Evolutionary conservation across 345 rosid genomes (phyloP).

Genomic region (Sisymbrium altissimum): DNA sequence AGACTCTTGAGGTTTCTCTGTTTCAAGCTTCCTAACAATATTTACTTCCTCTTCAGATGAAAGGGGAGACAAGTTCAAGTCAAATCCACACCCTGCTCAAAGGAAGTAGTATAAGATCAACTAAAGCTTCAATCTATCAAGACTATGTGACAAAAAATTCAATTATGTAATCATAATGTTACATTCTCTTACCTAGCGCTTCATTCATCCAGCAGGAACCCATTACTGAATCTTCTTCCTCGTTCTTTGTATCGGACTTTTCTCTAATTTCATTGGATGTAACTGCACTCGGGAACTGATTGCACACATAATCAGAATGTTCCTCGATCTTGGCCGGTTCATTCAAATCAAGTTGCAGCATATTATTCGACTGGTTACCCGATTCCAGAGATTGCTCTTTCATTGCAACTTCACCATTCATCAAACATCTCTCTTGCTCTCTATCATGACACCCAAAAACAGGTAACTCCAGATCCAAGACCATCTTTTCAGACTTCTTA

Average conservation of each 20-base stretch:
- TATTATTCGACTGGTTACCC: slow-evolving; percentile 10
- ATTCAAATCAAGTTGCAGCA: slow-evolving; percentile 47
- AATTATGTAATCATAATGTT: not conserved
- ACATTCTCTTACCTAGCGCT: slow-evolving; percentile 13
- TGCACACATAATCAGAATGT: slow-evolving; percentile 18
- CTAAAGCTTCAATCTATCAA: not conserved
- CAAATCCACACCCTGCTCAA: slow-evolving; percentile 19
- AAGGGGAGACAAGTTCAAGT: slow-evolving; percentile 28
- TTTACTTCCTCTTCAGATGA: slow-evolving; percentile 12
- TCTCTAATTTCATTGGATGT: not conserved
- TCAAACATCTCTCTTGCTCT: slow-evolving; percentile 31
- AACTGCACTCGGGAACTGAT: slow-evolving; percentile 28
- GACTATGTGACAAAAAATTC: not conserved
- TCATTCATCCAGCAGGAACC: slow-evolving; percentile 12
- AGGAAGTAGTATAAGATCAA: not conserved
- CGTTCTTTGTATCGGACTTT: slow-evolving; percentile 9
- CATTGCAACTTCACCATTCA: slow-evolving; percentile 21
- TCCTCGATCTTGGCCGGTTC: slow-evolving; percentile 44
- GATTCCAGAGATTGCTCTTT: slow-evolving; percentile 19
- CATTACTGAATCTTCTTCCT: not conserved
- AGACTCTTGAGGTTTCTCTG: slow-evolving; percentile 17
- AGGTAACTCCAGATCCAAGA: slow-evolving; percentile 56
- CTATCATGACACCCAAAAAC: slow-evolving; percentile 40
- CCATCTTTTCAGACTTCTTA: slow-evolving; percentile 41
- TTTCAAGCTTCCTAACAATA: not conserved